These are phyloP conservation scores for Eucalyptus paniculata DNA, from an alignment of 345 rosid genomes.

Conservation along the genomic window DNA sequence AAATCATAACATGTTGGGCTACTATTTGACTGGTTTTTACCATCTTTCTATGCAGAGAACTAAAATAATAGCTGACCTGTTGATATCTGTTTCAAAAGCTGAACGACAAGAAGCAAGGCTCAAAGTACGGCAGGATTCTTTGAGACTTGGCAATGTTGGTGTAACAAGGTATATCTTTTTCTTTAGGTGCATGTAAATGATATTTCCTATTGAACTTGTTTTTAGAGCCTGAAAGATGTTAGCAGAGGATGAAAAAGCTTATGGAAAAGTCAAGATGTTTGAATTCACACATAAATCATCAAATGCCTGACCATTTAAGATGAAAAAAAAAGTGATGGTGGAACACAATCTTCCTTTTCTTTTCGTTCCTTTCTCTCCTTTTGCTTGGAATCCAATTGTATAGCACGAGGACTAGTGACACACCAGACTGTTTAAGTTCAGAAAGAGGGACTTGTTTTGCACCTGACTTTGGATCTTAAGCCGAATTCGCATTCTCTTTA, in stretches of 20 bases:
- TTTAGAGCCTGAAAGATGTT: background rate
- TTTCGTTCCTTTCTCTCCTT: background rate
- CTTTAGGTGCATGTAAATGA: background rate
- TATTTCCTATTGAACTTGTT: background rate
- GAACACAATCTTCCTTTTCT: background rate
- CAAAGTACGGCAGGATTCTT: conserved; percentile 92
- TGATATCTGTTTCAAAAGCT: conserved; percentile 92
- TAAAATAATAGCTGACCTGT: conserved; percentile 82
- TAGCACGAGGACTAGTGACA: background rate
- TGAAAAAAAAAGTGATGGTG: background rate
- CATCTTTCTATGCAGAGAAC: conserved; percentile 52
- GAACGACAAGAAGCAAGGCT: conserved; percentile 97
- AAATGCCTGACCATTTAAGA: background rate
- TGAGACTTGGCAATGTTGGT: conserved; percentile 96
- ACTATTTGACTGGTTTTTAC: background rate
- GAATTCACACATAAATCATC: background rate
- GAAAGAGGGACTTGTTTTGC: background rate
- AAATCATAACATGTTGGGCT: background rate
- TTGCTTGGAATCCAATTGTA: background rate
- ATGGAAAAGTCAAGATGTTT: background rate
- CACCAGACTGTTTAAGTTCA: background rate
- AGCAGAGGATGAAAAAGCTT: background rate
- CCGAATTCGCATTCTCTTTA: background rate
- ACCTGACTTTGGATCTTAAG: background rate
- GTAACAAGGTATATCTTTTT: conserved; percentile 58